Conservation (phyloP, 495 filamentous ascomycete genomes). For the Parathielavia hyrcaniae region DNA sequence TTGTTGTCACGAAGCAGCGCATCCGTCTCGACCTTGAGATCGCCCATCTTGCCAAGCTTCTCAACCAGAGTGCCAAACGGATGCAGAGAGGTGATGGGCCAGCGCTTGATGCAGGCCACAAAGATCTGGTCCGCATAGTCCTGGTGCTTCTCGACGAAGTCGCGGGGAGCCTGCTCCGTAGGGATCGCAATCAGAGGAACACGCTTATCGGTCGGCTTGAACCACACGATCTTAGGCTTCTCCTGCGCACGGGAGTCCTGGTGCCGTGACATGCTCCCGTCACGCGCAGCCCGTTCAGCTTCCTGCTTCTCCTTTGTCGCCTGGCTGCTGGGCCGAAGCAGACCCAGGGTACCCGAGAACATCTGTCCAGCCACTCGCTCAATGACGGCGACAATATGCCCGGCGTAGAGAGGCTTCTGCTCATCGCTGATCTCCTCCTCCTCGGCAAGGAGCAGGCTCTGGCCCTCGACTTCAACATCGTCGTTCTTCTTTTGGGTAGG, state of each 20-base stretch:
- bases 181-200: constrained; percentile 97
- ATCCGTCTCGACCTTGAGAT: constrained; percentile 94
- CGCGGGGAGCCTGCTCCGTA: constrained; percentile 92
- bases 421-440: constrained; percentile 99
- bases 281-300: constrained; percentile 85
- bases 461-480: constrained; percentile 96
- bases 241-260: constrained; percentile 79
- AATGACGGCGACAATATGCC: constrained; percentile 94
- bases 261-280: constrained; percentile 67
- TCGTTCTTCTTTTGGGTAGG: constrained; percentile 99
- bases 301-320: constrained; percentile 99
- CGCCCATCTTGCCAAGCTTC: constrained; percentile 94
- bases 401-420: constrained; percentile 93
- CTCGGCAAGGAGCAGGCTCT: constrained; percentile 91
- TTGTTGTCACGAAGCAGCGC: constrained; percentile 97
- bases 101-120: constrained; percentile 97
- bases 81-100: constrained; percentile 99
- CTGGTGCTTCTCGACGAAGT: constrained; percentile 98
- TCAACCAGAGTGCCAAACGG: constrained; percentile 97
- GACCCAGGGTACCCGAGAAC: constrained; percentile 94
- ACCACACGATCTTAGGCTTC: constrained; percentile 99
- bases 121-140: constrained; percentile 96
- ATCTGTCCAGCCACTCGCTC: constrained; percentile 96
- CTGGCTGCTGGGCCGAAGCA: constrained; percentile 94
- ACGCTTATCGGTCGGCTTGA: constrained; percentile 98